A percentile compares a stretch with the other conserved stretches of the same genome.
phyloP scores from a whole-genome alignment of 768 basidiomycete genomes.

The Kockovaella imperatae region DNA sequence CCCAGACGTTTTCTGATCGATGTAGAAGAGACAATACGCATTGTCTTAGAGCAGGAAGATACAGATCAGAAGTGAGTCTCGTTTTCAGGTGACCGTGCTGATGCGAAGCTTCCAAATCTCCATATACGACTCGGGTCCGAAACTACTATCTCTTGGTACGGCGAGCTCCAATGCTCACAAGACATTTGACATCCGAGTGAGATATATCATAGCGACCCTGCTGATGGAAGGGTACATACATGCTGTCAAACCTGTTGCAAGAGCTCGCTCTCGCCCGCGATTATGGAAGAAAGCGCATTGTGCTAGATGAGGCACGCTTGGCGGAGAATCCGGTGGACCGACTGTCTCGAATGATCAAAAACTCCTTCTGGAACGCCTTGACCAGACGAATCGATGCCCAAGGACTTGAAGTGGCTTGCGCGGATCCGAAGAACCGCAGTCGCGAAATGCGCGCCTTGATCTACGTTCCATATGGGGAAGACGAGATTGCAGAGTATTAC shows the following conservation, averaged over 20 bases:
- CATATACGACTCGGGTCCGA: conserved; percentile 91
- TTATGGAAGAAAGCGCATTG: conserved; percentile 88
- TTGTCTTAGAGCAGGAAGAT: conserved; percentile 94
- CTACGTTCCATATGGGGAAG: conserved; percentile 88
- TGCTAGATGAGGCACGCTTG: conserved; percentile 95
- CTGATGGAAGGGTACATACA: conserved; percentile 78
- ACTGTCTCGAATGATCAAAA: conserved; percentile 90
- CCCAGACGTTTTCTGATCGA: conserved; percentile 91
- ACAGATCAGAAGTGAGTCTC: conserved; percentile 69
- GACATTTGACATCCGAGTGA: conserved; percentile 85
- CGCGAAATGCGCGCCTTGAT: conserved; percentile 83
- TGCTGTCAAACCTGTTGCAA: conserved; percentile 97
- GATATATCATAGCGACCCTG: conserved; percentile 10
- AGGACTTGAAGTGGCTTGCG: conserved; percentile 92
- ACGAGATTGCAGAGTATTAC: conserved; percentile 93
- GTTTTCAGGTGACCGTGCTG: background rate
- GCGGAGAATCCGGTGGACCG: conserved; percentile 97
- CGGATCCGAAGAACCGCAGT: conserved; percentile 95
- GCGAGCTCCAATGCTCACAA: conserved; percentile 98
- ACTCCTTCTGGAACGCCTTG: conserved; percentile 96
- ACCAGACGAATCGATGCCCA: conserved; percentile 96
- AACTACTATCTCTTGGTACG: conserved; percentile 90
- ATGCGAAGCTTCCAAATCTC: conserved; percentile 55
- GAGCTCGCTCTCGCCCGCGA: conserved; percentile 94
- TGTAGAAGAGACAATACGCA: conserved; percentile 93